phyloP scores from a whole-genome alignment of 768 basidiomycete genomes.

The Podaxis sp. region DNA sequence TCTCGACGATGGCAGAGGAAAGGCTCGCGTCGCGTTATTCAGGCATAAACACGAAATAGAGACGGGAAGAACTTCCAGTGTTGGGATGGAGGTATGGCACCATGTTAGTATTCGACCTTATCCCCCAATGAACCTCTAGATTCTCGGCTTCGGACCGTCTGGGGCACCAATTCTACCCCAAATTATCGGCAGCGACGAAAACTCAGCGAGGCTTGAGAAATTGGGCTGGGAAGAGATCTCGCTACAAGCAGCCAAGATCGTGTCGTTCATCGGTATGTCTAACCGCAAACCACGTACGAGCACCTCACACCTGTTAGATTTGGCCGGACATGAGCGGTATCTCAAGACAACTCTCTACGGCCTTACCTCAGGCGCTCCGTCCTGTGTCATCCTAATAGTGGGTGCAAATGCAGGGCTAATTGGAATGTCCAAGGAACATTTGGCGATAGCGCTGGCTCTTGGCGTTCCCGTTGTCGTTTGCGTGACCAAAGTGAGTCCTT shows the following conservation, averaged over 20 bases:
- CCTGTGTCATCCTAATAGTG: conserved; percentile 88
- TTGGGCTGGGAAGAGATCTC: conserved; percentile 97
- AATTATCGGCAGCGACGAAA: conserved; percentile 51
- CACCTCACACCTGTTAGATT: conserved; percentile 43
- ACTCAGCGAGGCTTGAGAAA: conserved; percentile 75
- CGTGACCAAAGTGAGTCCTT: conserved; percentile 74
- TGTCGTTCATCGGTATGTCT: conserved; percentile 79
- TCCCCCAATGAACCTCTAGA: conserved; percentile 37
- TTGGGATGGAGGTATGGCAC: conserved; percentile 86
- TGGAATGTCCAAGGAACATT: conserved; percentile 93
- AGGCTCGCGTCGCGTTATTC: conserved; percentile 84
- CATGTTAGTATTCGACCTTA: background rate
- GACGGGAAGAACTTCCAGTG: conserved; percentile 90
- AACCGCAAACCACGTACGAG: background rate
- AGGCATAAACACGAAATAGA: conserved; percentile 98
- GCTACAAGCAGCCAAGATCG: conserved; percentile 81
- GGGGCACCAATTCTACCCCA: conserved; percentile 79
- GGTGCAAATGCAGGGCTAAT: conserved; percentile 93
- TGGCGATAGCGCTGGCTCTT: conserved; percentile 90
- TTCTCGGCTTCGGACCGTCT: conserved; percentile 78
- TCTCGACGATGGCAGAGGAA: conserved; percentile 77
- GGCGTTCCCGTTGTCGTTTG: conserved; percentile 92
- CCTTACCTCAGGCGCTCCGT: conserved; percentile 90
- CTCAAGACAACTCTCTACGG: conserved; percentile 93
- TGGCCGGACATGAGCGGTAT: conserved; percentile 95